Percentiles rank a stretch among this genome's conserved stretches.
phyloP scores from a whole-genome alignment of 768 basidiomycete genomes.

The Mycena indigotica region DNA sequence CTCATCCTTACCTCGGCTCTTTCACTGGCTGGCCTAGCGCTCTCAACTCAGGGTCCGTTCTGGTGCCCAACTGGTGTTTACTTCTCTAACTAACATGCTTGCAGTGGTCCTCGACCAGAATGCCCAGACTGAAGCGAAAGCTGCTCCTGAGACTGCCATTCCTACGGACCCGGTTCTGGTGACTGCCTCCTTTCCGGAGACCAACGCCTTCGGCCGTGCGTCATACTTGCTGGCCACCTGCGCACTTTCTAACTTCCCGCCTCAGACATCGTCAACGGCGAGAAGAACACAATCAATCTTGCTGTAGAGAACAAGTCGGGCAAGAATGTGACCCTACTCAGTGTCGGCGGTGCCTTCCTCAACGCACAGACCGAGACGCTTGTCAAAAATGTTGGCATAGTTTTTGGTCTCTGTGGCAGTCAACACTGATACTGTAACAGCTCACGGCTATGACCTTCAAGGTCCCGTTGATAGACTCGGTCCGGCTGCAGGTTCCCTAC shows the following conservation, averaged over 20 bases:
- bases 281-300: conserved; percentile 68
- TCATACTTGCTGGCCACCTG: background rate
- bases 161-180: conserved; percentile 18
- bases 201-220: conserved; percentile 21
- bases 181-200: conserved; percentile 13
- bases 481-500: conserved; percentile 69
- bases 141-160: background rate
- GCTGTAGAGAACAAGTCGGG: conserved; percentile 76
- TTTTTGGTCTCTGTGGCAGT: too few species aligned
- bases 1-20: conserved; percentile 18
- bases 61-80: background rate
- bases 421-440: conserved; percentile 49
- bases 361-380: conserved; percentile 62
- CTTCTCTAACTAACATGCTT: background rate
- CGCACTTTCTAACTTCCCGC: background rate
- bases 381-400: conserved; percentile 80
- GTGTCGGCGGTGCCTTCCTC: conserved; percentile 67
- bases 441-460: conserved; percentile 58
- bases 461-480: conserved; percentile 52
- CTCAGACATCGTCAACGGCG: conserved; percentile 80
- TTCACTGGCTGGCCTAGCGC: conserved; percentile 17
- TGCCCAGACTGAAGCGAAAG: background rate
- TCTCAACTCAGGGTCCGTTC: conserved; percentile 23
- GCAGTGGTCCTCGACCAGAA: conserved; percentile 20
- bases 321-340: conserved; percentile 67